Base-by-base conservation (phyloP, 2,329 filamentous ascomycete genomes). In the Stenocarpella maydis region DNA sequence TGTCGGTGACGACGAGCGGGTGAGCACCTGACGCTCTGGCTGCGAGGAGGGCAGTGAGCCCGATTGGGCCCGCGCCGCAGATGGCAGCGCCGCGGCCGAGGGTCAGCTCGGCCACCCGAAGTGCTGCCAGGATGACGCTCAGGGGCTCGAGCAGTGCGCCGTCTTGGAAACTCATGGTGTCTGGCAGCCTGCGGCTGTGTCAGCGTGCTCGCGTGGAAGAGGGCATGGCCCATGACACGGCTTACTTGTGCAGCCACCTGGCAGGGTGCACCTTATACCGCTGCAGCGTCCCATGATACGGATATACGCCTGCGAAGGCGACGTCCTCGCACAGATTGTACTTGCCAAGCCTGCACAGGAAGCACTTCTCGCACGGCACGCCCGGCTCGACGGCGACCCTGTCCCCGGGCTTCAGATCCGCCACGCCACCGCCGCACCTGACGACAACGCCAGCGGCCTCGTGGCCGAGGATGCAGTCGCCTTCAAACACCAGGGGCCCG, bases 361-460 rank as follows among this genome's bases (percentile, higher is more conserved):
- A 89, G 75, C 89, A 91, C 41, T 80, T 77, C 14, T 83, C 83
- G 74, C 90, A 92, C 0, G 90, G 87, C 1, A 91, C 87, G 24
- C 89, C 88, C 0, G 89, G 89, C 74, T 92, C 90, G 19, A 92
- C 79, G 4, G 90, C 90, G 12, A 92, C 89, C 64, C 88, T 82
- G 74, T 92, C 90, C 14, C 89, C 82, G 17, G 83, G 81, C 72
- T 84, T 82, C 15, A 91, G 74, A 69, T 83, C 77, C 12, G 78
- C 80, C 17, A 91, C 88, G 28, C 82, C 86, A 63, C 86, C 80
- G 21, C 89, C 88, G 71, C 84, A 84, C 74, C 85, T 80, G 26
- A 91, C 73, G 19, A 91, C 87, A 6, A 89, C 75, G 6, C 89
- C 90, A 12, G 88, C 85, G 4, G 86, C 88, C 77, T 92, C 89